Evolutionary conservation across 495 filamentous ascomycete genomes (phyloP), one percentile per base, ranked within the genome.

Genomic region (Podospora anserina): DNA sequence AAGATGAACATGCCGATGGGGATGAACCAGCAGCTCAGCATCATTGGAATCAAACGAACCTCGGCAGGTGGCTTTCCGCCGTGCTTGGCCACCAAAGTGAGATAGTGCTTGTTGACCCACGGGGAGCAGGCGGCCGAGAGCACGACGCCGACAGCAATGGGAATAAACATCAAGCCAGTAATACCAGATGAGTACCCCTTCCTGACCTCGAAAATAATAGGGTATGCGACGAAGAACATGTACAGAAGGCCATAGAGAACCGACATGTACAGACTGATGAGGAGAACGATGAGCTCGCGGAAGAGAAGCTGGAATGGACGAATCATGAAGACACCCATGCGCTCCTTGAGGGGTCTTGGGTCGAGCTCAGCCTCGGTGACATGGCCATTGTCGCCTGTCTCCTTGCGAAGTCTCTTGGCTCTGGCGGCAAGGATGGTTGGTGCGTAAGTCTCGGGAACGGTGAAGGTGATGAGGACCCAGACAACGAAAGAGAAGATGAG

Each of bases 201-300:
- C 32, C 90, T 88, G 69, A 83, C 78, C 68, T 92, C 84, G 78
- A 88, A 95, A n/a, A 95, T 82, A 74, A 95, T 89, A 0, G 92
- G 91, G 74, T 87, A 94, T 3, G 88, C 88, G 68, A 92, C 85
- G 79, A 94, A 92, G 81, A 92, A 93, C 89, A 92, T 92, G 84
- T 92, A 92, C 18, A 93, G 83, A 15, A 92, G 77, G 3, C 90
- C 90, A 76, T 93, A 92, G 6, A 93, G 82, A 16, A 92, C 88
- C 9, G 86, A 88, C 90, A 92, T 92, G 81, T 93, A 93, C 9
- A 93, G 66, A 16, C 87, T 83, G 65, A 95, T 88, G 66, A 92
- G 86, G 55, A 93, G 81, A 54, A 95, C 91, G 71, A 95, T 95
- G 15, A 88, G 85, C 76, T 94, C 91, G 63, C 84, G 79, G 76